These are phyloP conservation scores for Cercospora zeina DNA, from an alignment of 2,329 filamentous ascomycete genomes.

Conservation along the genomic window DNA sequence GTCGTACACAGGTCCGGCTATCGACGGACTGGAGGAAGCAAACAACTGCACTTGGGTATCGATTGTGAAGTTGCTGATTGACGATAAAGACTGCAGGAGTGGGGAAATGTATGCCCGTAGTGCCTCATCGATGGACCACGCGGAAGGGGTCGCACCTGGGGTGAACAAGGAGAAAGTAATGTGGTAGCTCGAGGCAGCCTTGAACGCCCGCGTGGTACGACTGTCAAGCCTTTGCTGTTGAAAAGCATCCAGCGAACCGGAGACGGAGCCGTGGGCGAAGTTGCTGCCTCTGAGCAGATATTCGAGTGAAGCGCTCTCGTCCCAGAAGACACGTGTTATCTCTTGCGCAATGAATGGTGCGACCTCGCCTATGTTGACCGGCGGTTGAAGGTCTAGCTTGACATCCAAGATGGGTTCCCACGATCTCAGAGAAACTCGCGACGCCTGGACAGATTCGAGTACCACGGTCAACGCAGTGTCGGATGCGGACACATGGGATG, in stretches of 20 bases:
- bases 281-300: constrained; percentile 37
- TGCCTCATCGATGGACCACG: constrained; percentile 86
- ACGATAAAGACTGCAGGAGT: constrained; percentile 72
- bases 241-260: constrained; percentile 39
- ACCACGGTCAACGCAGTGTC: constrained; percentile 65
- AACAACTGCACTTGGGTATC: constrained; percentile 96
- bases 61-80: constrained; percentile 92
- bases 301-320: constrained; percentile 80
- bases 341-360: constrained; percentile 77
- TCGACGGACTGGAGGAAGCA: constrained; percentile 66
- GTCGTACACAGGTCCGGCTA: constrained; percentile 59
- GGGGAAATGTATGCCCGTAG: constrained; percentile 79
- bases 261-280: constrained; percentile 26
- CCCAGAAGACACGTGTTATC: constrained; percentile 74
- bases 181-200: constrained; percentile 91
- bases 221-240: constrained; percentile 54
- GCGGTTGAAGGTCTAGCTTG: constrained; percentile 68
- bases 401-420: constrained; percentile 73
- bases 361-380: constrained; percentile 65
- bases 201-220: constrained; percentile 80
- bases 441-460: constrained; percentile 1
- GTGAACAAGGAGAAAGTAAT: constrained; percentile 95
- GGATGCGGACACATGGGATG: constrained; percentile 32
- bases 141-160: constrained; percentile 71
- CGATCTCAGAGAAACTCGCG: constrained; percentile 54